Conservation (phyloP, 2,329 filamentous ascomycete genomes). For the Ophiostoma triangulosporum region DNA sequence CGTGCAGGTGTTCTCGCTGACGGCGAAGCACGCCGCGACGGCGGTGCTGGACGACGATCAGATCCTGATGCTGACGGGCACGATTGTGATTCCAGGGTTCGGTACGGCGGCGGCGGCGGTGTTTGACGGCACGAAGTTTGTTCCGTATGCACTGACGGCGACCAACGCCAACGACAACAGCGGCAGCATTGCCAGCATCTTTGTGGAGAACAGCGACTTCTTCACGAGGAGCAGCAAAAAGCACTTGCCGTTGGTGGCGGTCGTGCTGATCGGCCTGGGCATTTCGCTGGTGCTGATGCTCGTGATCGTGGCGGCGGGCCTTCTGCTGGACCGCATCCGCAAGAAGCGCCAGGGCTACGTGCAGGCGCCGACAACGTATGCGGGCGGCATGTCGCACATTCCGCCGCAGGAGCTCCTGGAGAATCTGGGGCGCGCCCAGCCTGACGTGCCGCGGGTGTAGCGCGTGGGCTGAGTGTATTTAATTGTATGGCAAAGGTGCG, state of each 20-base stretch:
- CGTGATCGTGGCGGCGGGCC: conserved; percentile 60
- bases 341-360: conserved; percentile 69
- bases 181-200: conserved; percentile 68
- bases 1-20: conserved; percentile 68
- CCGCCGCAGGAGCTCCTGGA: conserved; percentile 48
- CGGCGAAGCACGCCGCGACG: conserved; percentile 49
- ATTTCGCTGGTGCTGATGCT: conserved; percentile 68
- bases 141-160: conserved; percentile 67
- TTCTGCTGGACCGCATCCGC: conserved; percentile 61
- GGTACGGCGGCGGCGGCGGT: conserved; percentile 75
- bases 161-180: conserved; percentile 42
- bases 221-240: conserved; percentile 42
- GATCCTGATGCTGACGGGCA: conserved; percentile 71
- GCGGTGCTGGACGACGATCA: conserved; percentile 53
- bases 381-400: conserved; percentile 44
- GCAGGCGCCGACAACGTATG: conserved; percentile 56
- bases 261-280: conserved; percentile 69
- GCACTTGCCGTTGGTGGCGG: conserved; percentile 57
- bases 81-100: conserved; percentile 59
- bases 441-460: conserved; percentile 39
- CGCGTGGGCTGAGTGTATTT: neutral
- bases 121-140: conserved; percentile 69
- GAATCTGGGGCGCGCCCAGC: conserved; percentile 34
- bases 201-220: conserved; percentile 68
- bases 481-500: neutral